These are phyloP conservation scores for Neltuma alba DNA, from an alignment of 306 rosid species.

Conservation along the genomic window DNA sequence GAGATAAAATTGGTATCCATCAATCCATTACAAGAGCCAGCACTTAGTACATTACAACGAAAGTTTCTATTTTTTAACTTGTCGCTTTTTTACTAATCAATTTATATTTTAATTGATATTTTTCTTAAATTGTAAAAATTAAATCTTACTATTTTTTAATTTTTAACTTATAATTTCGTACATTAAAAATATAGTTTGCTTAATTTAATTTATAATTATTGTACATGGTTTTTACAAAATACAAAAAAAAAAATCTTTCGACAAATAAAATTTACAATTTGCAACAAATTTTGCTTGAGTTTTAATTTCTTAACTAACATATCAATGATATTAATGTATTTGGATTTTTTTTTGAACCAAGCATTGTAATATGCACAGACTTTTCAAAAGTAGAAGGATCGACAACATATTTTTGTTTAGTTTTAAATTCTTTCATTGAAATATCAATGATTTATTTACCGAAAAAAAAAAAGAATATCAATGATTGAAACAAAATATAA, in stretches of 20 bases:
- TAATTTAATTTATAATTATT: not conserved
- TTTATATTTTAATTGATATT: not conserved
- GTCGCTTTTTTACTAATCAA: no score
- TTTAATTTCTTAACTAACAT: not conserved
- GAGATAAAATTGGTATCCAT: slow-evolving; percentile 1
- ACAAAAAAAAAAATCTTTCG: not conserved
- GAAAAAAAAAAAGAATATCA: no score
- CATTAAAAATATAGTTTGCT: not conserved
- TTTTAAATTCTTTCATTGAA: not conserved
- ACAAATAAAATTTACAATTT: not conserved
- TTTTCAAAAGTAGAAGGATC: not conserved
- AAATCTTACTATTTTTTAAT: not conserved
- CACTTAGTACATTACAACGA: not conserved
- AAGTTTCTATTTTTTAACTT: not conserved
- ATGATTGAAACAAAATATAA: not conserved
- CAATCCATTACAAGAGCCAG: not conserved
- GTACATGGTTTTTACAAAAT: no score
- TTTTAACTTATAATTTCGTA: not conserved
- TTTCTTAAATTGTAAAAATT: not conserved
- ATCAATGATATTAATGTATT: not conserved
- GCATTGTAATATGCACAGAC: not conserved
- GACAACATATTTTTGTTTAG: not conserved
- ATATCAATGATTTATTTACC: not conserved
- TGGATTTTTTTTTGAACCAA: not conserved
- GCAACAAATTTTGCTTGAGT: not conserved